Conservation (phyloP, 2,329 filamentous ascomycete genomes). For the Claviceps cyperi region DNA sequence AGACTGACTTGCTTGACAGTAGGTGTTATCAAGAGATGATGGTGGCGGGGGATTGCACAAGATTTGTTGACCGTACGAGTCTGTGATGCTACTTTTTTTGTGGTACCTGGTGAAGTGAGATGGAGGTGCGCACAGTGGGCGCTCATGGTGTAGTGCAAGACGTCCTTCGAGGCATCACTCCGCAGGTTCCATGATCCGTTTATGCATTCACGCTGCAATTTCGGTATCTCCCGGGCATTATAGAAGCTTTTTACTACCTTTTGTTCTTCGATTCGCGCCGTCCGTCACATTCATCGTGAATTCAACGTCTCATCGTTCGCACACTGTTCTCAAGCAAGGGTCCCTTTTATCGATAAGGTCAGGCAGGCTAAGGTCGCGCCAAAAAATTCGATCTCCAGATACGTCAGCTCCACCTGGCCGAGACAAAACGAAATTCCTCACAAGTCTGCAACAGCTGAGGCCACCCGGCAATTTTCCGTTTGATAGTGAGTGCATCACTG, state of each 20-base stretch:
- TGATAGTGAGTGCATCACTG: not conserved
- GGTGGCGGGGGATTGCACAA: not conserved
- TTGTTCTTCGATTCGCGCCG: not conserved
- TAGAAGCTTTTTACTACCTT: not conserved
- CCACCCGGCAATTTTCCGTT: conserved; percentile 3
- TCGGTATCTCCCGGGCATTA: too few species aligned
- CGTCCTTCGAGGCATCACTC: too few species aligned
- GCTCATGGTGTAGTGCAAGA: not conserved
- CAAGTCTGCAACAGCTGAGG: not conserved
- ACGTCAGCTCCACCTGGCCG: not conserved
- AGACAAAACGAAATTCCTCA: not conserved
- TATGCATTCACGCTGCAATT: too few species aligned
- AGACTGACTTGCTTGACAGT: not conserved
- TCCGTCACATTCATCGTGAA: not conserved
- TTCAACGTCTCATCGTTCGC: not conserved
- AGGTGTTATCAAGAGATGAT: not conserved
- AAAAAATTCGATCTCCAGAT: conserved; percentile 10
- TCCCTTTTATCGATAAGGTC: conserved; percentile 19
- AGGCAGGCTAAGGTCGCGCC: conserved; percentile 11
- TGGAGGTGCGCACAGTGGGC: conserved; percentile 6
- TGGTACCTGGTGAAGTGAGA: not conserved
- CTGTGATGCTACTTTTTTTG: conserved; percentile 2
- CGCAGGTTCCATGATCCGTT: too few species aligned
- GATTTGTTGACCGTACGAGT: not conserved
- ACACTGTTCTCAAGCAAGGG: conserved; percentile 4